Percentiles rank a stretch among this genome's conserved stretches.
These are phyloP conservation scores for Candida argentea DNA, from an alignment of 805 yeast genomes.

Conservation along the genomic window DNA sequence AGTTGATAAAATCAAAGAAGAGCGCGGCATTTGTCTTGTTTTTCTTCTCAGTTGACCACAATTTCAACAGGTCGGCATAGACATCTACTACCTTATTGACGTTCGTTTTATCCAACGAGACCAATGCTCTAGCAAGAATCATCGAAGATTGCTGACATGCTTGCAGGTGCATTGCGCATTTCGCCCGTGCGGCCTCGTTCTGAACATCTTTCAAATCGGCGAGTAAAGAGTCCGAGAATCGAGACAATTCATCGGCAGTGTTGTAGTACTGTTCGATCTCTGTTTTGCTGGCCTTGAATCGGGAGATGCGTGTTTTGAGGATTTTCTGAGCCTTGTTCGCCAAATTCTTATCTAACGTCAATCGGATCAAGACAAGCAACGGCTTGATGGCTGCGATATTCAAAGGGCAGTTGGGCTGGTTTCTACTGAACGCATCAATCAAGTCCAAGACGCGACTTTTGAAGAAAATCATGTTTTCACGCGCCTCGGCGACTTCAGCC, in stretches of 20 bases:
- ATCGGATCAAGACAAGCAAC: conserved; percentile 46
- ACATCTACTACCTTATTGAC: conserved; percentile 41
- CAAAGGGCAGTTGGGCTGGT: conserved; percentile 30
- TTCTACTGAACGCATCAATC: conserved; percentile 50
- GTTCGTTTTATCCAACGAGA: conserved; percentile 19
- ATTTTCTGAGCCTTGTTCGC: conserved; percentile 71
- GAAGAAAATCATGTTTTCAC: conserved; percentile 67
- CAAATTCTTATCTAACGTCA: conserved; percentile 59
- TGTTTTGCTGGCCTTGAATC: conserved; percentile 24
- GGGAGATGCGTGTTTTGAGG: conserved; percentile 50
- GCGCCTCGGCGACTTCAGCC: conserved; percentile 66
- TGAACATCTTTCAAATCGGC: conserved; percentile 34
- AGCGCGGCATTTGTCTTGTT: conserved; percentile 43
- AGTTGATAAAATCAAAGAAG: conserved; percentile 73
- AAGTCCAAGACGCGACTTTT: conserved; percentile 73
- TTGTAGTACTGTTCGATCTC: conserved; percentile 11
- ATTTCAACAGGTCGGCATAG: conserved; percentile 45
- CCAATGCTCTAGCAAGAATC: conserved; percentile 49
- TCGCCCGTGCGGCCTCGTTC: conserved; percentile 25
- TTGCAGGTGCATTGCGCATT: conserved; percentile 35
- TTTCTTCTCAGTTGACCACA: conserved; percentile 45
- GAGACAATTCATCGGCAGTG: conserved; percentile 7
- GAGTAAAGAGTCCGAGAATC: conserved; percentile 13
- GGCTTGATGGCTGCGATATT: conserved; percentile 42
- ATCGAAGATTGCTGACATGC: conserved; percentile 63